Conservation (phyloP, 257 asterid genomes). For the Petunia axillaris region DNA sequence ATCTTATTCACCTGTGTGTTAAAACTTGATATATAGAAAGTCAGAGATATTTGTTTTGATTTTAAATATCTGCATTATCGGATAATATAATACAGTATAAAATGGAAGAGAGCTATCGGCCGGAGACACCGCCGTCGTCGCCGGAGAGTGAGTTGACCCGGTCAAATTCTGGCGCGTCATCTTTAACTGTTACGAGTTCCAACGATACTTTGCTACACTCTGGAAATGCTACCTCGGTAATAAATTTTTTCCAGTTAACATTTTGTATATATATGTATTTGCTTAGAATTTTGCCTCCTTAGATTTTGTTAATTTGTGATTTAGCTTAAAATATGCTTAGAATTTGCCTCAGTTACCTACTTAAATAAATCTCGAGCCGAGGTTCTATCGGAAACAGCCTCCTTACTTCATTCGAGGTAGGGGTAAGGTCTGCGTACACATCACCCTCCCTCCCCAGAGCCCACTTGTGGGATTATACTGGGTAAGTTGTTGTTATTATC, state of each 20-base stretch:
- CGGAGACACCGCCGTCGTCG: slow-evolving; percentile 33
- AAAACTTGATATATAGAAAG: not conserved
- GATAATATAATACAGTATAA: slow-evolving; percentile 14
- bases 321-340: not conserved
- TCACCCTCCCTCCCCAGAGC: no score
- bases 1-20: not conserved
- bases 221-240: slow-evolving; percentile 42
- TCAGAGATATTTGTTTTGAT: not conserved
- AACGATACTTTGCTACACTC: slow-evolving; percentile 28
- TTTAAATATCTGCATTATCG: slow-evolving; percentile 31
- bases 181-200: slow-evolving; percentile 46
- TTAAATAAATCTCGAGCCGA: not conserved
- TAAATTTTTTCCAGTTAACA: not conserved
- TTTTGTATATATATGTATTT: not conserved
- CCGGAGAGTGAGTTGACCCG: slow-evolving; percentile 46
- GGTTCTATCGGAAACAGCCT: no score
- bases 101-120: slow-evolving; percentile 40
- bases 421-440: no score
- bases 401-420: no score
- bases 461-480: no score
- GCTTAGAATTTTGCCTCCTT: not conserved
- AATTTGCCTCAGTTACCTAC: not conserved
- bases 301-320: not conserved
- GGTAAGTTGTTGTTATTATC: no score
- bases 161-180: slow-evolving; percentile 46